A percentile compares a stretch with the other conserved stretches of the same genome.
Evolutionary conservation across 257 asterid species (phyloP).

Genomic region (Ophiorrhiza pumila): DNA sequence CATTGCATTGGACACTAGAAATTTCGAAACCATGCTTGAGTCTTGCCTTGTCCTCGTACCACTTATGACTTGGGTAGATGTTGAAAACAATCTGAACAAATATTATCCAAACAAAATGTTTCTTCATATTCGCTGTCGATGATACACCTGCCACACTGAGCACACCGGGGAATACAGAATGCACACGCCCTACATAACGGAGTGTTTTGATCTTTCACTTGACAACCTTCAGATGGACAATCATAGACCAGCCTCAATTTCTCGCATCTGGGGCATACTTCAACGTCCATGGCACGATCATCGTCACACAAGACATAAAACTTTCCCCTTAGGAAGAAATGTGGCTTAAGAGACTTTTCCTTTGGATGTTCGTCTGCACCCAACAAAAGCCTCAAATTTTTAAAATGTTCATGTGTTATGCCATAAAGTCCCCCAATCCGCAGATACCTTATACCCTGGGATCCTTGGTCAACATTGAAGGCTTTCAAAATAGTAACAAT

Average conservation of each 20-base stretch:
- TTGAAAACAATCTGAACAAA: slow-evolving; percentile 57
- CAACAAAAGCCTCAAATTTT: slow-evolving; percentile 46
- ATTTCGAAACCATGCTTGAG: too few relatives aligned
- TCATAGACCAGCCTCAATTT: slow-evolving; percentile 70
- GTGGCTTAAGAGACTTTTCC: slow-evolving; percentile 44
- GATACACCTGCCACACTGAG: slow-evolving; percentile 74
- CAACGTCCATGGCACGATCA: slow-evolving; percentile 69
- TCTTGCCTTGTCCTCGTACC: too few relatives aligned
- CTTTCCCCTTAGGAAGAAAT: slow-evolving; percentile 51
- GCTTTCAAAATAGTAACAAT: slow-evolving; percentile 44
- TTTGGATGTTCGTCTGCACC: slow-evolving; percentile 29
- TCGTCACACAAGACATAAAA: slow-evolving; percentile 60
- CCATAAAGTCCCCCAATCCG: slow-evolving; percentile 74
- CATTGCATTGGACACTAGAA: too few relatives aligned
- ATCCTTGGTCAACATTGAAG: slow-evolving; percentile 38
- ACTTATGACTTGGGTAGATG: slow-evolving; percentile 25
- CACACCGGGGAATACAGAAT: slow-evolving; percentile 66
- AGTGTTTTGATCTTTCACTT: slow-evolving; percentile 34
- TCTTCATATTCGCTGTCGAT: slow-evolving; percentile 60
- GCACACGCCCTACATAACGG: slow-evolving; percentile 69
- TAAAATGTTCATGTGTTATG: slow-evolving; percentile 46
- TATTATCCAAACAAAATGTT: slow-evolving; percentile 63
- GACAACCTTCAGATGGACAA: slow-evolving; percentile 78
- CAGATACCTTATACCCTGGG: slow-evolving; percentile 49
- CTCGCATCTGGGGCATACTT: slow-evolving; percentile 71